A percentile compares a stretch with the other conserved stretches of the same genome.
phyloP scores from a whole-genome alignment of 2,329 filamentous ascomycete genomes.

The Coniella vitis region DNA sequence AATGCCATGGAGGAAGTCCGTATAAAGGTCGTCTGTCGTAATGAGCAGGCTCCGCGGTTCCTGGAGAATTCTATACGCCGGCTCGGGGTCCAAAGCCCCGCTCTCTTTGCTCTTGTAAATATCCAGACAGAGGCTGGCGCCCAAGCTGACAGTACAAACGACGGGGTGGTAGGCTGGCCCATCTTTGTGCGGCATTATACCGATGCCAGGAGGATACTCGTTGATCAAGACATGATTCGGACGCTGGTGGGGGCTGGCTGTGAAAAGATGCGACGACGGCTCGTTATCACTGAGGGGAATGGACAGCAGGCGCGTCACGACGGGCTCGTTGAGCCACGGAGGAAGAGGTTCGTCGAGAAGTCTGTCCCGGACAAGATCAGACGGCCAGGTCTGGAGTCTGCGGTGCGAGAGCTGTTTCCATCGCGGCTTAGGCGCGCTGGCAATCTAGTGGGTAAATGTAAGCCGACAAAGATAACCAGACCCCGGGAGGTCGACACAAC shows the following conservation, averaged over 20 bases:
- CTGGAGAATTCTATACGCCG: slow-evolving; percentile 61
- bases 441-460: slow-evolving; percentile 41
- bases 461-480: neutral
- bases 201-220: slow-evolving; percentile 79
- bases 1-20: slow-evolving; percentile 68
- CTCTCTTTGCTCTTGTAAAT: slow-evolving; percentile 60
- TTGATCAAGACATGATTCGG: slow-evolving; percentile 95
- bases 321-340: slow-evolving; percentile 63
- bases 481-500: slow-evolving; percentile 29
- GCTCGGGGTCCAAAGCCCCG: slow-evolving; percentile 46
- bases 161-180: slow-evolving; percentile 79
- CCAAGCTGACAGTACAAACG: slow-evolving; percentile 86
- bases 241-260: slow-evolving; percentile 60
- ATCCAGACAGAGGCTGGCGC: slow-evolving; percentile 69
- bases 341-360: slow-evolving; percentile 71
- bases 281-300: slow-evolving; percentile 31
- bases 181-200: slow-evolving; percentile 98
- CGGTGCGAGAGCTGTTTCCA: slow-evolving; percentile 89
- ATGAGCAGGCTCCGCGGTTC: slow-evolving; percentile 77
- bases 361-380: slow-evolving; percentile 69
- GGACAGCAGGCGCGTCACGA: slow-evolving; percentile 56
- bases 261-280: slow-evolving; percentile 38
- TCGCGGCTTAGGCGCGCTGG: slow-evolving; percentile 60
- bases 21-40: slow-evolving; percentile 63
- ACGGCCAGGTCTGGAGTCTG: slow-evolving; percentile 85